phyloP scores from a whole-genome alignment of 352 stramenopile genomes.

The Peronospora farinosa region DNA sequence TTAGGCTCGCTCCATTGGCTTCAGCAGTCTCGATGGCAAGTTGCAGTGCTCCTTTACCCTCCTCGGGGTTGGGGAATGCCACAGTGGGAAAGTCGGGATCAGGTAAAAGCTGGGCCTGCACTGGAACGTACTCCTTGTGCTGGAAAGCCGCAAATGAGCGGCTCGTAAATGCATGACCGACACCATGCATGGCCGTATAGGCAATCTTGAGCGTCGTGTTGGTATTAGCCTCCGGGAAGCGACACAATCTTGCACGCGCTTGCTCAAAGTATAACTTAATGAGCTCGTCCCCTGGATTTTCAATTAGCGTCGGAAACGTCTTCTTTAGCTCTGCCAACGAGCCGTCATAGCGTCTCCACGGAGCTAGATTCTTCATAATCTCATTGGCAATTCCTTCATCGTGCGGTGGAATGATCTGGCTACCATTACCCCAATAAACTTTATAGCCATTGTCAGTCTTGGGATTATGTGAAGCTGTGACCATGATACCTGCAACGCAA shows the following conservation, averaged over 20 bases:
- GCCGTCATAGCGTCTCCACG: conserved; percentile 72
- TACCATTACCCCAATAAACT: conserved; percentile 92
- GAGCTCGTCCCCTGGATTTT: conserved; percentile 67
- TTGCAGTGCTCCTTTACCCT: conserved; percentile 94
- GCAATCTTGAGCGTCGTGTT: conserved; percentile 70
- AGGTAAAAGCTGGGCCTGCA: conserved; percentile 86
- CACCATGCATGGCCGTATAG: conserved; percentile 98
- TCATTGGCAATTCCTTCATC: conserved; percentile 88
- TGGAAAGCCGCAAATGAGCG: conserved; percentile 88
- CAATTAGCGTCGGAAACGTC: conserved; percentile 37
- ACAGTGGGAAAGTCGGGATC: conserved; percentile 96
- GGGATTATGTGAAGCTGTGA: conserved; percentile 97
- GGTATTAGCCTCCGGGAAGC: conserved; percentile 61
- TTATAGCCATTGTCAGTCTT: conserved; percentile 98
- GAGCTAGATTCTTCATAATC: conserved; percentile 89
- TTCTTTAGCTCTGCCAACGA: conserved; percentile 31
- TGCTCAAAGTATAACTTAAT: conserved; percentile 63
- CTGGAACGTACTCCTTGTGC: conserved; percentile 78
- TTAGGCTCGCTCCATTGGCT: conserved; percentile 63
- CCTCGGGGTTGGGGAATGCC: conserved; percentile 96
- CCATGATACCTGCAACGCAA: conserved; percentile 87
- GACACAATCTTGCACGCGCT: conserved; percentile 47
- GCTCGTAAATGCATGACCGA: conserved; percentile 90
- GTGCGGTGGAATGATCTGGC: conserved; percentile 96
- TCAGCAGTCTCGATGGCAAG: conserved; percentile 88